These are phyloP conservation scores for Rauvolfia tetraphylla DNA, from an alignment of 257 asterid species.

Conservation along the genomic window DNA sequence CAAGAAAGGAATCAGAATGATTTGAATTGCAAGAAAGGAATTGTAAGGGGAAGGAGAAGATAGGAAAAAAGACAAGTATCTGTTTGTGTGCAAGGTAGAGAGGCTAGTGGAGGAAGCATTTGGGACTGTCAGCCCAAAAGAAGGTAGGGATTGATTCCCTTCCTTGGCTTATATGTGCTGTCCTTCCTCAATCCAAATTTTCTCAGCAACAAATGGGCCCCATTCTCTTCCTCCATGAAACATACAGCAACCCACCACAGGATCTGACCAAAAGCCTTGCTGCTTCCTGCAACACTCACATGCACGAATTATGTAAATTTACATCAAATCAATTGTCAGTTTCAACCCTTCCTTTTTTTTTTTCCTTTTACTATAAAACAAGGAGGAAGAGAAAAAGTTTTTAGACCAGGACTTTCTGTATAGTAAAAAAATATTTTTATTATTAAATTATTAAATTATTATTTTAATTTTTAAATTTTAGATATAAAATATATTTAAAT, in stretches of 20 bases:
- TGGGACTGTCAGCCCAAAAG: conserved; percentile 44
- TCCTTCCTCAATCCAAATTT: conserved; percentile 9
- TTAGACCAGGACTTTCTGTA: too few relatives aligned
- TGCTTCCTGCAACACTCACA: conserved; percentile 45
- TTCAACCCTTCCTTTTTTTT: neutral
- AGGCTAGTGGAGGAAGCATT: conserved; percentile 39
- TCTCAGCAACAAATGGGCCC: neutral
- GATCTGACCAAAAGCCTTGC: conserved; percentile 38
- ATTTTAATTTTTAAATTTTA: too few relatives aligned
- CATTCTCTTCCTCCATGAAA: neutral
- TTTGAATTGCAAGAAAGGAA: too few relatives aligned
- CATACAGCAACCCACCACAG: conserved; percentile 18
- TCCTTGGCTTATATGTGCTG: conserved; percentile 23
- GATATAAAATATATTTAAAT: too few relatives aligned
- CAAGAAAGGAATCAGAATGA: too few relatives aligned
- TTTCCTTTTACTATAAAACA: too few relatives aligned
- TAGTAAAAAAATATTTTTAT: too few relatives aligned
- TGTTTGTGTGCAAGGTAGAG: conserved; percentile 33
- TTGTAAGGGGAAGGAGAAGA: too few relatives aligned
- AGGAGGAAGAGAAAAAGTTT: too few relatives aligned
- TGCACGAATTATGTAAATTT: conserved; percentile 35
- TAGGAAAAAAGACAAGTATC: conserved; percentile 17
- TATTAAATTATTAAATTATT: too few relatives aligned
- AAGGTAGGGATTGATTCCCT: conserved; percentile 28
- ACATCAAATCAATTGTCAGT: conserved; percentile 13